A percentile compares a stretch with the other conserved stretches of the same genome.
These are phyloP conservation scores for Diaporthe caulivora DNA, from an alignment of 2,329 filamentous ascomycete genomes.

Conservation along the genomic window DNA sequence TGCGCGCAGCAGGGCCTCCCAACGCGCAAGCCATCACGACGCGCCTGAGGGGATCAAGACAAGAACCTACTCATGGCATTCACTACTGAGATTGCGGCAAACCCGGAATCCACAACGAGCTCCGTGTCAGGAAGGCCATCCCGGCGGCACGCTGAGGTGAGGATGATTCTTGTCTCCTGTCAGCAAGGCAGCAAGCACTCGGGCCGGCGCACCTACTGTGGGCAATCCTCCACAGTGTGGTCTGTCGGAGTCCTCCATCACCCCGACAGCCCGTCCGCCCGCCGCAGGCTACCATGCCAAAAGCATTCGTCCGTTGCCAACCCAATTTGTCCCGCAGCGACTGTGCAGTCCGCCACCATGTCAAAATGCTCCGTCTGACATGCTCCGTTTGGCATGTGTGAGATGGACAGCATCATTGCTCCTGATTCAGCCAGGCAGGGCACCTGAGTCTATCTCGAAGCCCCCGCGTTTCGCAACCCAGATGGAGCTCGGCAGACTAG, in stretches of 20 bases:
- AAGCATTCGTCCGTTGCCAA: neutral
- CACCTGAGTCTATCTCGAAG: slow-evolving; percentile 1
- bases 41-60: neutral
- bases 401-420: neutral
- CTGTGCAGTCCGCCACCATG: no score
- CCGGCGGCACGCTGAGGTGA: neutral
- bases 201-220: neutral
- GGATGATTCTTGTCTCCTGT: neutral
- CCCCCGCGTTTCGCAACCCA: slow-evolving; percentile 10
- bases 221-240: neutral
- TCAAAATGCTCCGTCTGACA: neutral
- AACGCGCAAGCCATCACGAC: neutral
- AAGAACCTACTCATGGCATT: no score
- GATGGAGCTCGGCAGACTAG: neutral
- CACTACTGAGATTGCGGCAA: neutral
- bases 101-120: neutral
- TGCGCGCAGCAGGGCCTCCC: neutral
- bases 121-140: neutral
- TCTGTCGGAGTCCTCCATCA: slow-evolving; percentile 40
- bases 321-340: neutral
- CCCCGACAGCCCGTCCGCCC: slow-evolving; percentile 37
- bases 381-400: slow-evolving; percentile 7
- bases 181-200: slow-evolving; percentile 22
- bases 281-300: neutral
- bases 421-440: slow-evolving; percentile 9